These are phyloP conservation scores for Hirschfeldia incana DNA, from an alignment of 345 rosid species.

Conservation along the genomic window DNA sequence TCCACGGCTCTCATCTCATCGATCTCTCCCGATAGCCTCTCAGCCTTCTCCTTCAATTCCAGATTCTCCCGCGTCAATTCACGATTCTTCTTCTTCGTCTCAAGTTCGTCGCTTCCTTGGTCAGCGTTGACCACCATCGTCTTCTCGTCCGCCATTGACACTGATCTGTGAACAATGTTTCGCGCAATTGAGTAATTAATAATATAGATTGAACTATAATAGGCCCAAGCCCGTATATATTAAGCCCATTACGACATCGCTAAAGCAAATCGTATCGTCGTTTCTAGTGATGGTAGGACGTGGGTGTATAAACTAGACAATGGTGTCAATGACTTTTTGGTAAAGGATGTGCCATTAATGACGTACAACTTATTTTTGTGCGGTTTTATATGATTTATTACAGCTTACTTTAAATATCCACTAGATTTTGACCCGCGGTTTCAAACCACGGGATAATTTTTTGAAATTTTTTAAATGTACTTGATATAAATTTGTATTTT, in stretches of 20 bases:
- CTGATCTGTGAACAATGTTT: not conserved
- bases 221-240: not conserved
- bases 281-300: not conserved
- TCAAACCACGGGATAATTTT: too few species aligned
- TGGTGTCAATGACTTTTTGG: not conserved
- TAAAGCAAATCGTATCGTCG: not conserved
- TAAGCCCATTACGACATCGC: not conserved
- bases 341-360: not conserved
- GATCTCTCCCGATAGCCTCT: constrained; percentile 35
- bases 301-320: not conserved
- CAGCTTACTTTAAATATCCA: not conserved
- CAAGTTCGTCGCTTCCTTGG: constrained; percentile 14
- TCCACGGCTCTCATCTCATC: constrained; percentile 39
- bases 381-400: not conserved
- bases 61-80: constrained; percentile 35
- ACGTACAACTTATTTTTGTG: not conserved
- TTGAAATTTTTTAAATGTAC: too few species aligned
- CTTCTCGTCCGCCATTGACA: constrained; percentile 43
- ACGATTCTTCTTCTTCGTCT: constrained; percentile 48
- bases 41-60: constrained; percentile 39
- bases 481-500: too few species aligned
- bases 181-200: not conserved
- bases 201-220: not conserved
- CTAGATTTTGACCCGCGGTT: too few species aligned
- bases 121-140: not conserved